These are phyloP conservation scores for Colletotrichum sp. DNA, from an alignment of 2,329 filamentous ascomycete species.

Conservation along the genomic window DNA sequence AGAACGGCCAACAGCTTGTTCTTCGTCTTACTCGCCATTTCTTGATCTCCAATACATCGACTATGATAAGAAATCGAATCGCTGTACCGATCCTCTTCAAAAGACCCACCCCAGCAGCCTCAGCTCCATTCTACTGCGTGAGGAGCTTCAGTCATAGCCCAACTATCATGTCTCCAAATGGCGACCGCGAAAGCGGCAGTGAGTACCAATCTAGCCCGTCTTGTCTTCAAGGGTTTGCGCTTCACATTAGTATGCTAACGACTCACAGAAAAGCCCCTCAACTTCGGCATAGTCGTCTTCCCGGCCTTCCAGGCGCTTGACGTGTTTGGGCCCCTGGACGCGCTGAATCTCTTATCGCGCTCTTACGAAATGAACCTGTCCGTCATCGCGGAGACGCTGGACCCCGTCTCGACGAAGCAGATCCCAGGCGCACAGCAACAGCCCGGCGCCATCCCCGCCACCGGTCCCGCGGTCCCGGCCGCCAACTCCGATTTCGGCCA, in stretches of 20 bases:
- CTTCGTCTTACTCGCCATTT: background rate
- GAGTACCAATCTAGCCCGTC: background rate
- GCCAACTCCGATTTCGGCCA: constrained; percentile 11
- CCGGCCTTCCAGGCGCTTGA: constrained; percentile 42
- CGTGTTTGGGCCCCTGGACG: constrained; percentile 41
- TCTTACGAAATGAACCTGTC: constrained; percentile 18
- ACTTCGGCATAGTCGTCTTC: constrained; percentile 39
- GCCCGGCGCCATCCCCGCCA: background rate
- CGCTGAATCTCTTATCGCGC: constrained; percentile 31
- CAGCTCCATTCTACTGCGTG: background rate
- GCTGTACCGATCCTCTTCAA: background rate
- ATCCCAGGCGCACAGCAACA: background rate
- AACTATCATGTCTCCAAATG: background rate
- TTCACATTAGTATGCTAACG: too few species aligned
- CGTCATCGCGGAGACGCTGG: constrained; percentile 20
- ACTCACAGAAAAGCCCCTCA: constrained; percentile 15
- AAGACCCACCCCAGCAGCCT: background rate
- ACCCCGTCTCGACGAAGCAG: constrained; percentile 17
- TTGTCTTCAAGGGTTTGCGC: background rate
- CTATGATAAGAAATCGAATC: background rate
- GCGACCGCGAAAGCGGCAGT: background rate
- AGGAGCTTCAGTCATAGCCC: background rate
- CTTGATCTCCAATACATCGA: background rate
- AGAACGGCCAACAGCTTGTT: background rate
- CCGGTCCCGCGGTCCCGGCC: background rate